phyloP scores from a whole-genome alignment of 2,329 filamentous ascomycete species.

The Alternaria consortialis region DNA sequence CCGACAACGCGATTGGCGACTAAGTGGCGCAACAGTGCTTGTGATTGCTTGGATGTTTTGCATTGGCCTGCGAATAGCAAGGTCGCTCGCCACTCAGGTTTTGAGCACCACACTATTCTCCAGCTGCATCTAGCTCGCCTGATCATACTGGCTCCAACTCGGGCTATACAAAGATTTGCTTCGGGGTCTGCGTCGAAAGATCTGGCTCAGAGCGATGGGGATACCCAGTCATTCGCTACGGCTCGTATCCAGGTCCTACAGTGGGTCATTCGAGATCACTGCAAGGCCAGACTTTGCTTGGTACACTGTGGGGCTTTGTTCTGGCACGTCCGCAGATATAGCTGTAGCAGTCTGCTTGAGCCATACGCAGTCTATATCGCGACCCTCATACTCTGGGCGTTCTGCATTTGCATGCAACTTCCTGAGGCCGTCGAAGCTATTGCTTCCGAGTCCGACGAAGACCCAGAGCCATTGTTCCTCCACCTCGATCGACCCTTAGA shows the following conservation, averaged over 20 bases:
- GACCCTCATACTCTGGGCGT: constrained; percentile 60
- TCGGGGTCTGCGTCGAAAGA: constrained; percentile 24
- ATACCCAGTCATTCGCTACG: background rate
- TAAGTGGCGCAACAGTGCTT: constrained; percentile 59
- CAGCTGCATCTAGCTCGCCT: constrained; percentile 66
- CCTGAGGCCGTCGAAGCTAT: constrained; percentile 18
- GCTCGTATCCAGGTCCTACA: constrained; percentile 50
- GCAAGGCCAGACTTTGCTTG: constrained; percentile 65
- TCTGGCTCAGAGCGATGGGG: constrained; percentile 13
- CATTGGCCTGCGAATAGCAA: constrained; percentile 67
- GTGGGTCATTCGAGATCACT: constrained; percentile 63
- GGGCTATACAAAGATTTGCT: constrained; percentile 57
- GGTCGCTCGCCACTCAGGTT: constrained; percentile 59
- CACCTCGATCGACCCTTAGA: constrained; percentile 65
- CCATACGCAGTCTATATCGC: constrained; percentile 58
- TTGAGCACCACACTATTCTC: constrained; percentile 64
- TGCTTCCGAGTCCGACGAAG: constrained; percentile 6
- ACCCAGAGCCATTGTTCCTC: constrained; percentile 56
- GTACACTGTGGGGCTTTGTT: constrained; percentile 63
- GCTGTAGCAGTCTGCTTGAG: constrained; percentile 59
- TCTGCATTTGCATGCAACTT: constrained; percentile 39
- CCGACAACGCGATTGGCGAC: constrained; percentile 59
- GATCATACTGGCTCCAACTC: constrained; percentile 60
- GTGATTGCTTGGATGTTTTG: constrained; percentile 63
- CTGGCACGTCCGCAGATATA: constrained; percentile 62